Evolutionary conservation across 371 early-diverging fungal species (phyloP).

Genomic region (Nematocida sp.): DNA sequence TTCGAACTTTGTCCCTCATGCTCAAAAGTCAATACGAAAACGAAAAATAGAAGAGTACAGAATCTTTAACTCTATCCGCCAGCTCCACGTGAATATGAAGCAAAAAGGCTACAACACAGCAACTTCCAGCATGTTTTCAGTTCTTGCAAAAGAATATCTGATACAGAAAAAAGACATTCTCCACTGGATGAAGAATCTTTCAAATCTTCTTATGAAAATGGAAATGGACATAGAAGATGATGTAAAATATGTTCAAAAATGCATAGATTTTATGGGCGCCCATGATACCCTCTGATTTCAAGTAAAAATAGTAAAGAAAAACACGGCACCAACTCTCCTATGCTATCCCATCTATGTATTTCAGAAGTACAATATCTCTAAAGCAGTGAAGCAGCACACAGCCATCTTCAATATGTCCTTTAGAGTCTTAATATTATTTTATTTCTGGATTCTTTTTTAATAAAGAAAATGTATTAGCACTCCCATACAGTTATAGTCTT

Average conservation of each 20-base stretch:
- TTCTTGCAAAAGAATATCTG: conserved; percentile 24
- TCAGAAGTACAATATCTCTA: too few relatives aligned
- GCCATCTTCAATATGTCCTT: too few relatives aligned
- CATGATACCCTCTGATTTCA: not conserved
- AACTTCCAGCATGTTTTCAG: conserved; percentile 15
- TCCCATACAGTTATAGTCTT: too few relatives aligned
- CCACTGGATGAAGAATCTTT: not conserved
- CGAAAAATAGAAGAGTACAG: conserved; percentile 1
- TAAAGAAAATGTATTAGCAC: too few relatives aligned
- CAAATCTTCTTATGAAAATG: conserved; percentile 6
- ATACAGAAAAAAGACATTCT: conserved; percentile 30
- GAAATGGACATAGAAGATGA: not conserved
- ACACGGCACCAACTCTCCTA: too few relatives aligned
- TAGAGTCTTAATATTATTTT: too few relatives aligned
- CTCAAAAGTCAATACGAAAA: not conserved
- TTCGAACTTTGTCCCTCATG: not conserved
- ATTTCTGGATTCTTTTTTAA: too few relatives aligned
- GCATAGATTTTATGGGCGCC: conserved; percentile 29
- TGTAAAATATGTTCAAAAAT: conserved; percentile 19
- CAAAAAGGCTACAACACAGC: conserved; percentile 30
- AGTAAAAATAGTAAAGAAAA: conserved; percentile 4
- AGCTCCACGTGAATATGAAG: conserved; percentile 39
- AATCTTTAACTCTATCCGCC: not conserved
- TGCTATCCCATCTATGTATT: too few relatives aligned
- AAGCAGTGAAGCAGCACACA: too few relatives aligned